Percentiles rank a stretch among this genome's conserved stretches.
These are phyloP conservation scores for Chlamydomonas incerta DNA, from an alignment of 139 green algal genomes.

Conservation along the genomic window DNA sequence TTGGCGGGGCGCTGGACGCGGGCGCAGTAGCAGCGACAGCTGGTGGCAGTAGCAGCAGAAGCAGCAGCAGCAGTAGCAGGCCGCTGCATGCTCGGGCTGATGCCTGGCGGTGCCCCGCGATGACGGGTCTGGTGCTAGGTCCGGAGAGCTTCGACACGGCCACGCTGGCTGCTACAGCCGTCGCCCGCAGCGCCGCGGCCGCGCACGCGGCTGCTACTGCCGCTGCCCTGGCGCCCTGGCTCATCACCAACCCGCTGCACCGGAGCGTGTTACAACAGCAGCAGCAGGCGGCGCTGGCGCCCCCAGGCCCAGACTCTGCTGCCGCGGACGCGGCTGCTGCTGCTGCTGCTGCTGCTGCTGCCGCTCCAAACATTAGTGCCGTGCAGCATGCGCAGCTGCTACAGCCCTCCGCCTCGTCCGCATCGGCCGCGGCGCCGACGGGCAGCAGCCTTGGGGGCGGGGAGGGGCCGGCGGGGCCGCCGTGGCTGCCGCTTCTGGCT, in stretches of 20 bases:
- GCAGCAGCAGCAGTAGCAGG: too few species aligned
- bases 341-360: too few species aligned
- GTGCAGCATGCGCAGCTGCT: not conserved
- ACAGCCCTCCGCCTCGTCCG: not conserved
- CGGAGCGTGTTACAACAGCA: not conserved
- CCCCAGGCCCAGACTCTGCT: too few species aligned
- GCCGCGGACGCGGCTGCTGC: too few species aligned
- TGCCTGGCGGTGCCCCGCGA: not conserved
- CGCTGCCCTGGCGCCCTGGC: not conserved
- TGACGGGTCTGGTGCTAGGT: constrained; percentile 17
- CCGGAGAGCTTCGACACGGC: constrained; percentile 24
- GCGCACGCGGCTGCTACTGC: not conserved
- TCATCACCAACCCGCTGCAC: constrained; percentile 12
- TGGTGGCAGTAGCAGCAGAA: not conserved
- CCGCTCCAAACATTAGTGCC: too few species aligned
- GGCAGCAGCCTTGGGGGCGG: too few species aligned
- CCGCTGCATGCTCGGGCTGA: not conserved
- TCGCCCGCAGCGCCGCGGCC: not conserved
- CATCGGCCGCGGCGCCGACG: not conserved
- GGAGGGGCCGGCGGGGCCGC: too few species aligned
- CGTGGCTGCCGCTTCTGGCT: constrained; percentile 10
- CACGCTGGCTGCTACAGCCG: too few species aligned
- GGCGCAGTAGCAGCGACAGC: not conserved
- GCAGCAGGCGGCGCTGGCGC: not conserved
- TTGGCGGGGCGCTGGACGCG: not conserved